A percentile compares a stretch with the other conserved stretches of the same genome.
Conservation (phyloP, 192 early-diverging fungal genomes). For the Mortierella alpina region DNA sequence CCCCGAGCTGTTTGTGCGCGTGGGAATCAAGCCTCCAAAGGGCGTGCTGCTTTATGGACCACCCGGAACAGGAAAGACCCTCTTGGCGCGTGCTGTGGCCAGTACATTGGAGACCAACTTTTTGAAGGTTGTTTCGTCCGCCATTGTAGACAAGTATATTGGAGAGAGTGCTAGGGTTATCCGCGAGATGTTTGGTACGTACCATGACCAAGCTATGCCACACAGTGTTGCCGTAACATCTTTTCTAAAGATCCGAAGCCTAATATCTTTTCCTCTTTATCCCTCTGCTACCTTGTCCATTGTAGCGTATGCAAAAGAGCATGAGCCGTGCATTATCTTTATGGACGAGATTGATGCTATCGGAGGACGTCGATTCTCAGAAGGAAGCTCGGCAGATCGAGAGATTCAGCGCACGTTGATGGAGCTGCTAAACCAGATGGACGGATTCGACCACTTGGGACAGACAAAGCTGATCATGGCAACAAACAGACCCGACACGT, state of each 20-base stretch:
- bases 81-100: conserved; percentile 97
- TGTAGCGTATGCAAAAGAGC: conserved; percentile 92
- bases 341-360: conserved; percentile 99
- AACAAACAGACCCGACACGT: conserved; percentile 98
- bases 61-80: conserved; percentile 98
- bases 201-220: neutral
- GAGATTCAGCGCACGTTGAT: conserved; percentile 99
- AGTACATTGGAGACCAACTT: conserved; percentile 98
- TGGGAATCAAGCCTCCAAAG: conserved; percentile 98
- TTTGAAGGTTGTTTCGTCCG: conserved; percentile 97
- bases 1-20: conserved; percentile 96
- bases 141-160: conserved; percentile 99
- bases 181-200: conserved; percentile 97
- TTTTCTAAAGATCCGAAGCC: neutral
- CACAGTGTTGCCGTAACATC: neutral
- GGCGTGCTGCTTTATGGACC: conserved; percentile 97
- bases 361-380: conserved; percentile 97
- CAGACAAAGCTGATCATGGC: conserved; percentile 99
- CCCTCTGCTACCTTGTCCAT: neutral
- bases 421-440: conserved; percentile 99
- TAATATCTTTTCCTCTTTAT: neutral
- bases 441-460: conserved; percentile 98
- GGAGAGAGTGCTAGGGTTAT: conserved; percentile 97
- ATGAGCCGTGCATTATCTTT: conserved; percentile 99
- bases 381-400: conserved; percentile 99